Base-by-base conservation (phyloP, 2,329 filamentous ascomycete species). In the Paraphoma chrysanthemicola region DNA sequence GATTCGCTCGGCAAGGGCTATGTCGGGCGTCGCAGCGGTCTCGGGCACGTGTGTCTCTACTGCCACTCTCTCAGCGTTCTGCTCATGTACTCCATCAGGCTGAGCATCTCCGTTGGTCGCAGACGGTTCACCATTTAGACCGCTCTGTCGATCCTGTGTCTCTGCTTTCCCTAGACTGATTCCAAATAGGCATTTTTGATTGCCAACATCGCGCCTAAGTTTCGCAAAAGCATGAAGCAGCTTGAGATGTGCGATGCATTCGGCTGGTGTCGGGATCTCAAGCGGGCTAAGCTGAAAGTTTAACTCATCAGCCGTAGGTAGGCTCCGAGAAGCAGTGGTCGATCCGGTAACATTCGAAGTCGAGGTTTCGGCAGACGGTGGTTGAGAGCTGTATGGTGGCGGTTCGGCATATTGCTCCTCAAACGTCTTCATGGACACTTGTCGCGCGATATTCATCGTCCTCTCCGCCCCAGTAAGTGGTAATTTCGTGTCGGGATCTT, bases 231-330 rank as follows among this genome's bases (percentile, higher is more conserved):
- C 85, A 50, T 87, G 85, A 1, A 94, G 81, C 0, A 94, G 80
- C 71, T 91, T 92, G 29, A 94, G 81, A 71, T 95, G 91, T 0
- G 86, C 88, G 18, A 91, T 83, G 61, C 89, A 91, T 42, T 86
- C 82, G 57, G 88, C 82, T 5, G 73, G 73, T 1, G 79, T 78
- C 1, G 85, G 82, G 9, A 68, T 54, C 38, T 66, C 65, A 9
- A 67, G 51, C 62, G 11, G 82, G 74, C 42, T 77, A 70, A 17
- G 75, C 63, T 60, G 81, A 80, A 28, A 79, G 31, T 66, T 51
- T 3, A 61, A 38, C 10, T 57, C 50, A 10, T 53, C 31, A 17
- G 58, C 48, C 8, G 47, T 23, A 8, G 46, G 49, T 7, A 44
- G 14, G 16, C 33, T 43, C 33, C 23, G 28, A 14, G 42, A 18